These are phyloP conservation scores for Schizosaccharomyces lindneri DNA, from an alignment of 805 yeast species.

Conservation along the genomic window DNA sequence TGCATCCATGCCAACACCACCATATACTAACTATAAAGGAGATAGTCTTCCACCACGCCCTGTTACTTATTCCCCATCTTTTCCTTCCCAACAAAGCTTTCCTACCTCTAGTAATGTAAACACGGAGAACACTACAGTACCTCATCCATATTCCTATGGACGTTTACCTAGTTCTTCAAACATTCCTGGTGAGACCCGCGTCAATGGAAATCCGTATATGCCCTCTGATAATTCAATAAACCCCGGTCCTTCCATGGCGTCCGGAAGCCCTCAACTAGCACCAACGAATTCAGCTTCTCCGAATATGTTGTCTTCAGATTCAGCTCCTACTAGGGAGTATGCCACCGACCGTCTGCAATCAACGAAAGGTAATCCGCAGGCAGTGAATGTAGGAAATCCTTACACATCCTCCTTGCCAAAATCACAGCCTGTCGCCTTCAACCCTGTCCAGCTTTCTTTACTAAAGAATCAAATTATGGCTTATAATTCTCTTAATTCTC, in stretches of 20 bases:
- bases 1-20: not conserved
- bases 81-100: not conserved
- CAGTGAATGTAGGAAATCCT: not conserved
- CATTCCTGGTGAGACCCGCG: too few relatives aligned
- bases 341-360: not conserved
- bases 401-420: not conserved
- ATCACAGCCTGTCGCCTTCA: not conserved
- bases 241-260: not conserved
- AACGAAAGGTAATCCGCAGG: not conserved
- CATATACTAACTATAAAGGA: not conserved
- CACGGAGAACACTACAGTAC: not conserved
- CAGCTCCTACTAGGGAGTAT: not conserved
- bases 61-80: not conserved
- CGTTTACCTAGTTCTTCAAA: too few relatives aligned
- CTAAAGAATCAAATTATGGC: slow-evolving; percentile 1
- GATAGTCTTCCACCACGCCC: not conserved
- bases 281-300: not conserved
- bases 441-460: not conserved
- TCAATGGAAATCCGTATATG: too few relatives aligned
- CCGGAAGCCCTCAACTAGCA: not conserved
- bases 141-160: too few relatives aligned
- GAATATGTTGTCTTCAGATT: not conserved
- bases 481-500: not conserved
- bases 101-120: not conserved
- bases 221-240: too few relatives aligned